Evolutionary conservation across 768 basidiomycete genomes (phyloP).

Genomic region (Kwoniella newhampshirensis): DNA sequence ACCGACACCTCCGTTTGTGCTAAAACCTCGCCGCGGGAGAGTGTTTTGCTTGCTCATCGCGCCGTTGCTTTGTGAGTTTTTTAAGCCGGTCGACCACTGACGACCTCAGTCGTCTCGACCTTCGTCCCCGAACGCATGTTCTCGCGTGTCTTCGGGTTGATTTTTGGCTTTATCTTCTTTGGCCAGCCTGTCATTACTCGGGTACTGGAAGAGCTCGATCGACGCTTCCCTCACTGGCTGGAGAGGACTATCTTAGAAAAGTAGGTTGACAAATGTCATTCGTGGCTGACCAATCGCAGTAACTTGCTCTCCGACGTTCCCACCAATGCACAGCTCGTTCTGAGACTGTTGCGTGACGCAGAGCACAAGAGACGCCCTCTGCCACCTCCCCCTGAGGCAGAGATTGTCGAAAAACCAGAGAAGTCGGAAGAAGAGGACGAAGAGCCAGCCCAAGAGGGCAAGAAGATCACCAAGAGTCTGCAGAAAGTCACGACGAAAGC

Average conservation of each 20-base stretch:
- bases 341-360: conserved; percentile 56
- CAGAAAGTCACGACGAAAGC: conserved; percentile 4
- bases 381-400: conserved; percentile 52
- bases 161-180: conserved; percentile 55
- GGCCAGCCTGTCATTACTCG: conserved; percentile 55
- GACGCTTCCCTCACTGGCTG: conserved; percentile 54
- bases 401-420: conserved; percentile 2
- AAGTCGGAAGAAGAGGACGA: conserved; percentile 5
- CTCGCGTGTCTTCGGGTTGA: conserved; percentile 48
- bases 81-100: conserved; percentile 1
- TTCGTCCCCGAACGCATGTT: conserved; percentile 51
- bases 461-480: conserved; percentile 7
- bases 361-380: conserved; percentile 55
- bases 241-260: conserved; percentile 54
- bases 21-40: conserved; percentile 43
- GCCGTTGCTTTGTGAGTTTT: conserved; percentile 36
- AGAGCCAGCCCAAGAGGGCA: conserved; percentile 1
- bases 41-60: conserved; percentile 49
- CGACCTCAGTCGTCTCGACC: conserved; percentile 37
- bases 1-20: conserved; percentile 54
- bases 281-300: conserved; percentile 14
- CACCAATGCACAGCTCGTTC: conserved; percentile 57
- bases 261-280: conserved; percentile 41
- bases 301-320: conserved; percentile 56
- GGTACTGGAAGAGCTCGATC: conserved; percentile 49